Conservation (phyloP, 495 filamentous ascomycete species). For the Lasiosphaeria hispida region DNA sequence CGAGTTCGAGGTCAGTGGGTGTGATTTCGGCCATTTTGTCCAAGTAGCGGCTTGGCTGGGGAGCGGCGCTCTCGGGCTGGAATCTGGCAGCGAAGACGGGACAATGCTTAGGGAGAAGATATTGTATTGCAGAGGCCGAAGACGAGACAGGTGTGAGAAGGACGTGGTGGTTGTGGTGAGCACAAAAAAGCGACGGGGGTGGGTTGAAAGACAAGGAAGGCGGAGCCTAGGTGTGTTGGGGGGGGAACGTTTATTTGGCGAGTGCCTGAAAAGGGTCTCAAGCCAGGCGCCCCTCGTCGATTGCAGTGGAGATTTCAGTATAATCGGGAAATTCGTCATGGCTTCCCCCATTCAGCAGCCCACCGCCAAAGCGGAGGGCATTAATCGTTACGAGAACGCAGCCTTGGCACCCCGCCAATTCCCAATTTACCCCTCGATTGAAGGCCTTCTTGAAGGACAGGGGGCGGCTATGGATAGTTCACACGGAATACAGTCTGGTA, state of each 20-base stretch:
- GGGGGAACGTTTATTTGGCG: too few species aligned
- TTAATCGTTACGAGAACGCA: neutral
- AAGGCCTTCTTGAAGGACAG: too few species aligned
- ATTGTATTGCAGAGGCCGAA: too few species aligned
- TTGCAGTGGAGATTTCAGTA: too few species aligned
- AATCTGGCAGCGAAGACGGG: neutral
- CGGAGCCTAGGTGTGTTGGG: constrained; percentile 1
- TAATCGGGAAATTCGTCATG: too few species aligned
- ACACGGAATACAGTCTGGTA: neutral
- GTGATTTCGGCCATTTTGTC: constrained; percentile 20
- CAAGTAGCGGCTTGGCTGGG: neutral
- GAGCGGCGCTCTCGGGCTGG: neutral
- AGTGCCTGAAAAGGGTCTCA: constrained; percentile 4
- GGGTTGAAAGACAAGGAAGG: neutral
- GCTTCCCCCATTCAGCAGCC: neutral
- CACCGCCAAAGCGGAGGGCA: neutral
- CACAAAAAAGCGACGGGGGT: neutral
- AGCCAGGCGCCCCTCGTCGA: neutral
- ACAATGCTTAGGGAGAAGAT: neutral
- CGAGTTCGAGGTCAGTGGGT: constrained; percentile 52
- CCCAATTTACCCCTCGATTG: constrained; percentile 1
- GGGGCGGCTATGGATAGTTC: neutral
- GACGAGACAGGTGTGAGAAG: neutral
- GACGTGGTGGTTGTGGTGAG: neutral
- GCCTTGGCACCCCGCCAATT: constrained; percentile 13